phyloP scores from a whole-genome alignment of 148 eudicot genomes.

The Bassia scoparia region DNA sequence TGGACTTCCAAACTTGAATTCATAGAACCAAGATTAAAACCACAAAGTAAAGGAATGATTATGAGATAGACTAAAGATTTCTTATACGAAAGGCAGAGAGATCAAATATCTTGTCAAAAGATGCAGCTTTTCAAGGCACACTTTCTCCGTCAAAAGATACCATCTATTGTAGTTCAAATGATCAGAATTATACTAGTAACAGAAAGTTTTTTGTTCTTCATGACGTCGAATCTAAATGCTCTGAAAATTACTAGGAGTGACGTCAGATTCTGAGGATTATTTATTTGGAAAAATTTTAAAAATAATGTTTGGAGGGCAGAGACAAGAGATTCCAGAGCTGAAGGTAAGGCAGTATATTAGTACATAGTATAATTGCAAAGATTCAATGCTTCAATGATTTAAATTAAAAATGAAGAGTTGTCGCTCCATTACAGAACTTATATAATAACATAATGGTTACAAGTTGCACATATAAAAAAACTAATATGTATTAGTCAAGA shows the following conservation, averaged over 20 bases:
- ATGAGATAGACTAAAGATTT: not conserved
- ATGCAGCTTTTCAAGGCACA: not conserved
- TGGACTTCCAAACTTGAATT: conserved; percentile 21
- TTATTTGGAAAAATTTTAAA: not conserved
- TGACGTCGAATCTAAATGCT: not conserved
- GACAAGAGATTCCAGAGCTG: conserved; percentile 7
- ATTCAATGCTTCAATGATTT: not conserved
- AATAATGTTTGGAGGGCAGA: not conserved
- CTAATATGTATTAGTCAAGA: not conserved
- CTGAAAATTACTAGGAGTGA: not conserved
- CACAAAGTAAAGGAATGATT: not conserved
- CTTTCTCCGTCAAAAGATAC: not conserved
- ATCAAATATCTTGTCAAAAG: not conserved
- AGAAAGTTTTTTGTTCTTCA: not conserved
- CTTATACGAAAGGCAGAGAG: not conserved
- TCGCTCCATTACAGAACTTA: not conserved
- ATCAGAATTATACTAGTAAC: not conserved
- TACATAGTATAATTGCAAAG: not conserved
- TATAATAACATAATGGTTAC: not conserved
- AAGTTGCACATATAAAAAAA: conserved; percentile 9
- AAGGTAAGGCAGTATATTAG: not conserved
- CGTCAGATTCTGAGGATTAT: not conserved
- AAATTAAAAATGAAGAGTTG: not conserved
- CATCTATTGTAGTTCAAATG: not conserved
- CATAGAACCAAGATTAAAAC: conserved; percentile 4